Conservation (phyloP, 2,329 filamentous ascomycete species). For the Ambrosiella xylebori region DNA sequence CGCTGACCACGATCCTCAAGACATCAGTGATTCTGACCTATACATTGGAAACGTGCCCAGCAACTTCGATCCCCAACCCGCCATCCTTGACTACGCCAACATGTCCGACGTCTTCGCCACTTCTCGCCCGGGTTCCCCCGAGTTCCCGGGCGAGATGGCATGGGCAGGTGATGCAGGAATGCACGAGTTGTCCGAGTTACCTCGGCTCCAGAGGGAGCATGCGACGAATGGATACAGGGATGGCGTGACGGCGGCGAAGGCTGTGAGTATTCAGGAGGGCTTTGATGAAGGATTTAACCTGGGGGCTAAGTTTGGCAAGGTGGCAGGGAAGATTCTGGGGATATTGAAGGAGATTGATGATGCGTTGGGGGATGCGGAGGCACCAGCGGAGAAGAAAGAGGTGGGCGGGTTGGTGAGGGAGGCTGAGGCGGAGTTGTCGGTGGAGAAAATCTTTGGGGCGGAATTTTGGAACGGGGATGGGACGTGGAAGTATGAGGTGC, state of each 20-base stretch:
- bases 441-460: conserved; percentile 43
- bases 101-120: conserved; percentile 11
- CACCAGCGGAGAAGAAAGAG: conserved; percentile 15
- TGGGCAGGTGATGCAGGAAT: not conserved
- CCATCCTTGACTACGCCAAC: not conserved
- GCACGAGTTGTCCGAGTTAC: conserved; percentile 44
- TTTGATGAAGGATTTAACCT: conserved; percentile 85
- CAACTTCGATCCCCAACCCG: not conserved
- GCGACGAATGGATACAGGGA: conserved; percentile 81
- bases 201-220: conserved; percentile 57
- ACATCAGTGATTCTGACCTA: not conserved
- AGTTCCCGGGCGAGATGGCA: not conserved
- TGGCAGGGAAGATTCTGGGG: conserved; percentile 59
- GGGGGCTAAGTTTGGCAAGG: conserved; percentile 62
- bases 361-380: conserved; percentile 23
- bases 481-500: conserved; percentile 49
- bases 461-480: conserved; percentile 56
- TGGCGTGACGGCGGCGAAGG: conserved; percentile 62
- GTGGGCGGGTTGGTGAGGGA: conserved; percentile 24
- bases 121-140: not conserved
- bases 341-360: conserved; percentile 53
- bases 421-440: conserved; percentile 42
- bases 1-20: conserved; percentile 3
- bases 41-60: not conserved
- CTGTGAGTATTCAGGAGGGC: conserved; percentile 58